Base-by-base conservation (phyloP, 331 rosid genomes). In the Erythrophleum ivorense region DNA sequence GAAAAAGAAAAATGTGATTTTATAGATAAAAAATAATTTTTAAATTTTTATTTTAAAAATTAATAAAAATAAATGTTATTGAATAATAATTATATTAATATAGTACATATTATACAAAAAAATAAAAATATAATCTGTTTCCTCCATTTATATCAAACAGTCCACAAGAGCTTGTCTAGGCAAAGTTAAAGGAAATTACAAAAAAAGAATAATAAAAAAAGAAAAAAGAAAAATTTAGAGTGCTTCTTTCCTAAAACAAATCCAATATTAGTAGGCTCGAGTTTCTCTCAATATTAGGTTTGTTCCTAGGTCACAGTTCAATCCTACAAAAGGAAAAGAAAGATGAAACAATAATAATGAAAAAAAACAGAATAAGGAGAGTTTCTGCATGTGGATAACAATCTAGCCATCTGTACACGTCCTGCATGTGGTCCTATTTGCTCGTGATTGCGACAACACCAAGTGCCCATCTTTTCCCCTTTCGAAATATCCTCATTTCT, bases 361-460 rank as follows among this genome's bases (percentile, higher is more conserved):
- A 21, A 13, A n/a, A 13, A 7, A 46, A 49, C 0, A 12, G 15
- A 0, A 15, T 4, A 52, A 41, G 1, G 3, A 41, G 16, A 59
- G 63, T 82, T 74, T 50, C n/a, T n/a, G n/a, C 80, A 72, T 76
- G 78, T 80, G 83, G 80, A 80, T 80, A 80, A 21, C 60, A 73
- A 80, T 46, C 48, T 67, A 66, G 66, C 66, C 40, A 60, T 66
- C 54, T 57, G 33, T 71, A 12, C 2, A 38, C 63, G 73, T 66
- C 40, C 6, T 16, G 80, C 83, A 77, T 77, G 89, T 83, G 89
- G 76, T 5, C 36, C 68, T 78, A 78, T 70, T 82, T 68, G 68
- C 16, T 34, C 18, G 10, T 43, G 72, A 82, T 6, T 52, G 76
- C 14, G 84, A 85, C 86, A 60, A 21, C 69, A 45, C 75, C 75